A percentile compares a stretch with the other conserved stretches of the same genome.
These are phyloP conservation scores for Pseudopyricularia javanii DNA, from an alignment of 2,329 filamentous ascomycete genomes.

Conservation along the genomic window DNA sequence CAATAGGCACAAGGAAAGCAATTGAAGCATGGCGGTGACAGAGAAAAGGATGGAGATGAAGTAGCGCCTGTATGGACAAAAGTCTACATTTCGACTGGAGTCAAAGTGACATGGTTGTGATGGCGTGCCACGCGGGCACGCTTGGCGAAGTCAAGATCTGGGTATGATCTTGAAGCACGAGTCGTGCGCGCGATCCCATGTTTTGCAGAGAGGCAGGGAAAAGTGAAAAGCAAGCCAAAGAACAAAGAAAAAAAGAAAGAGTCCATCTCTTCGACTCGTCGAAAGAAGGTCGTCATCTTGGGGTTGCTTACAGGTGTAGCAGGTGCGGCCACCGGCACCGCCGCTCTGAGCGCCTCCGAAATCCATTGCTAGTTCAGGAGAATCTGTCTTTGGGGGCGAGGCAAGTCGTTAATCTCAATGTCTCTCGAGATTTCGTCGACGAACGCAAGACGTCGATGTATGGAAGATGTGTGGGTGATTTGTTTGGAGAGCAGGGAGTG, in stretches of 20 bases:
- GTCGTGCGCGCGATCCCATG: not conserved
- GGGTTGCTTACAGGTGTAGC: conserved; percentile 13
- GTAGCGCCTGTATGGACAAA: not conserved
- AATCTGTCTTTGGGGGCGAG: not conserved
- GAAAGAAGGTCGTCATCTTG: not conserved
- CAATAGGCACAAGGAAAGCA: not conserved
- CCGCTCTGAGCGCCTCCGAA: conserved; percentile 8
- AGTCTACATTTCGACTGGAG: not conserved
- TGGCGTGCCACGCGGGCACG: not conserved
- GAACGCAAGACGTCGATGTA: not conserved
- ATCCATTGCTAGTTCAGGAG: conserved; percentile 7
- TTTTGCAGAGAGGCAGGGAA: not conserved
- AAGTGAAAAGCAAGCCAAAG: not conserved
- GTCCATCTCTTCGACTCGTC: not conserved
- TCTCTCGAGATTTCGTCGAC: not conserved
- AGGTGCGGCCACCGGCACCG: conserved; percentile 5
- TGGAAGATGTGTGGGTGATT: not conserved
- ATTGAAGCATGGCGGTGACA: too few species aligned
- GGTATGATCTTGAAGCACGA: not conserved
- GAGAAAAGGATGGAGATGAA: not conserved
- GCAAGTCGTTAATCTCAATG: not conserved
- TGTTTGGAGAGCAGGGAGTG: not conserved
- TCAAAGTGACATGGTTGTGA: not conserved
- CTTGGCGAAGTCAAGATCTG: not conserved
- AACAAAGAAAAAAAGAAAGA: too few species aligned